A percentile compares a stretch with the other conserved stretches of the same genome.
Conservation (phyloP, 2,329 filamentous ascomycete species). For the Ceratocystis eucalypticola region DNA sequence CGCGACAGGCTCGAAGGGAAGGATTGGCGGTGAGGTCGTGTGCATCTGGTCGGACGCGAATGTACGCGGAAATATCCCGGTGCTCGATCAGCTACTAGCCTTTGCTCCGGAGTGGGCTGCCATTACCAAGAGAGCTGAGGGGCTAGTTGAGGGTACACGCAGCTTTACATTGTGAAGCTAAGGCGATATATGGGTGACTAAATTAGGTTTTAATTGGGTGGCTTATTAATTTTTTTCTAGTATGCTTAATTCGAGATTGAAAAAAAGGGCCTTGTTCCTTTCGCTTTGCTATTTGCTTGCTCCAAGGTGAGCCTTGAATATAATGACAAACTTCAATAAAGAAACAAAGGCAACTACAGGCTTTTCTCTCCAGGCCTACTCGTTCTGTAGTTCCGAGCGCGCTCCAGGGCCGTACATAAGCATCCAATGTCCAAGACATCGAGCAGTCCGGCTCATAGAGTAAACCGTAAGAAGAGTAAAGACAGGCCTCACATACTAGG, state of each 20-base stretch:
- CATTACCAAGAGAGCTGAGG: slow-evolving; percentile 60
- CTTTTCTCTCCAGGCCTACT: background rate
- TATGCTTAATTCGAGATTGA: background rate
- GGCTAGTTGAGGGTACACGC: slow-evolving; percentile 69
- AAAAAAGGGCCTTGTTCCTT: background rate
- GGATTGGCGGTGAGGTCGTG: slow-evolving; percentile 50
- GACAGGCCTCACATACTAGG: background rate
- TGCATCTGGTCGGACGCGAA: slow-evolving; percentile 89
- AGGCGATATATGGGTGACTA: background rate
- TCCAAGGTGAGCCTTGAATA: background rate
- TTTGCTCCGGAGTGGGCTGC: slow-evolving; percentile 72
- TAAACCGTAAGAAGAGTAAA: background rate
- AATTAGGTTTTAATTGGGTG: background rate
- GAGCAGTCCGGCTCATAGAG: background rate
- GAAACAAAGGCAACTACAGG: no score
- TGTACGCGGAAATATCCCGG: slow-evolving; percentile 55
- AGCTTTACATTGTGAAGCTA: slow-evolving; percentile 41
- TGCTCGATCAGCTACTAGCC: slow-evolving; percentile 63
- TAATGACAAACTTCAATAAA: background rate
- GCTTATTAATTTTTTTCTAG: slow-evolving; percentile 6
- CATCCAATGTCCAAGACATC: no score
- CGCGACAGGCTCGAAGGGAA: background rate
- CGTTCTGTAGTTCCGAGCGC: slow-evolving; percentile 3
- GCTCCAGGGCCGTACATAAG: background rate
- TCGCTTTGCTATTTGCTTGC: background rate